phyloP scores from a whole-genome alignment of 2,329 filamentous ascomycete species.

The Cytospora mali region DNA sequence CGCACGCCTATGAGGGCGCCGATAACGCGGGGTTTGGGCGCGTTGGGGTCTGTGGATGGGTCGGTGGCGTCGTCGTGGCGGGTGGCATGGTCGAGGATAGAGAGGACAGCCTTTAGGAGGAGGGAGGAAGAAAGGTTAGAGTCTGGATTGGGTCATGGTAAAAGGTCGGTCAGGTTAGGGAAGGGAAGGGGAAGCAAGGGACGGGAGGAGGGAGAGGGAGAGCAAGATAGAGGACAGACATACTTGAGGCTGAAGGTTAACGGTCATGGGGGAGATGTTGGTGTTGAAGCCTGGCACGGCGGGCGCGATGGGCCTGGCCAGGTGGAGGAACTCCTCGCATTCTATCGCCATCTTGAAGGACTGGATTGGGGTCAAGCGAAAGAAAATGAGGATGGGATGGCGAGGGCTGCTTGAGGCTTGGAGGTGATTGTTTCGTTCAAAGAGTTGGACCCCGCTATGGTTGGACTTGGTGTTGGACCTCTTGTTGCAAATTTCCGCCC shows the following conservation, averaged over 20 bases:
- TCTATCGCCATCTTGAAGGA: slow-evolving; percentile 74
- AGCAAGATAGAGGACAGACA: slow-evolving; percentile 36
- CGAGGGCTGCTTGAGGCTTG: slow-evolving; percentile 28
- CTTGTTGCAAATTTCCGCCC: slow-evolving; percentile 39
- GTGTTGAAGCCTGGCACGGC: slow-evolving; percentile 76
- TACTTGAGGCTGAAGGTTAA: slow-evolving; percentile 95
- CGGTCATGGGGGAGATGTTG: slow-evolving; percentile 87
- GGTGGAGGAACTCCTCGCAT: slow-evolving; percentile 87
- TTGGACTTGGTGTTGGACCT: slow-evolving; percentile 20
- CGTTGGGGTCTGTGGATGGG: slow-evolving; percentile 52
- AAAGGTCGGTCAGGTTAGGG: background rate
- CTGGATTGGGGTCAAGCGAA: slow-evolving; percentile 25
- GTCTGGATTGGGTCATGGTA: too few species aligned
- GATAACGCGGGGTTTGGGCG: slow-evolving; percentile 87
- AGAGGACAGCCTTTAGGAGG: slow-evolving; percentile 63
- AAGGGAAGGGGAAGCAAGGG: background rate
- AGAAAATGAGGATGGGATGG: slow-evolving; percentile 30
- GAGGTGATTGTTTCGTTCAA: slow-evolving; percentile 17
- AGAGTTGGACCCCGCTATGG: slow-evolving; percentile 22
- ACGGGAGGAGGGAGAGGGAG: background rate
- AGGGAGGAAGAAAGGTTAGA: slow-evolving; percentile 13
- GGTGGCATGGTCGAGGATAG: slow-evolving; percentile 89
- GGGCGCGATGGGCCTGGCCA: slow-evolving; percentile 88
- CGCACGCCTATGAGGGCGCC: slow-evolving; percentile 91
- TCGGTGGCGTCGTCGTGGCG: slow-evolving; percentile 68